These are phyloP conservation scores for Calonectria leucothoes DNA, from an alignment of 2,329 filamentous ascomycete genomes.

Conservation along the genomic window DNA sequence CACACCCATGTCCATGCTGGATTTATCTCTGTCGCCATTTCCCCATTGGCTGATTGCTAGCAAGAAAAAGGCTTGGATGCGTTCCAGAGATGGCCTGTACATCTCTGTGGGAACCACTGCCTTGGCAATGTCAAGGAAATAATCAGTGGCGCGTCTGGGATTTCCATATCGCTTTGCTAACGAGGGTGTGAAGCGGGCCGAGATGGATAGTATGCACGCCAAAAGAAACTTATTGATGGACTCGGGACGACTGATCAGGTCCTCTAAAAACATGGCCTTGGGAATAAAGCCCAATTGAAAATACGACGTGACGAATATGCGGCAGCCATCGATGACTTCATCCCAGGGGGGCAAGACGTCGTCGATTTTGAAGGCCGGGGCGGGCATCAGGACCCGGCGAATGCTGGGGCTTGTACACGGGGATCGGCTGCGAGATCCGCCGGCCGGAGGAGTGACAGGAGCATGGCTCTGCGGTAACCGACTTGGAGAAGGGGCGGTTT, in stretches of 20 bases:
- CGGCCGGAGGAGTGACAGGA: background rate
- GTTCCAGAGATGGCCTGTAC: conserved; percentile 43
- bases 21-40: conserved; percentile 45
- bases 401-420: background rate
- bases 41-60: conserved; percentile 49
- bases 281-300: conserved; percentile 49
- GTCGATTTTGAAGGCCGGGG: conserved; percentile 8
- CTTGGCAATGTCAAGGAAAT: conserved; percentile 42
- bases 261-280: conserved; percentile 45
- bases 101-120: conserved; percentile 42
- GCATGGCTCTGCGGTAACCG: background rate
- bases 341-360: conserved; percentile 36
- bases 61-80: conserved; percentile 47
- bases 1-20: conserved; percentile 51
- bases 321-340: conserved; percentile 44
- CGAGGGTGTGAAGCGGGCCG: conserved; percentile 45
- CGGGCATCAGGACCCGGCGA: background rate
- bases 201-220: conserved; percentile 44
- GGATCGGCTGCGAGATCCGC: background rate
- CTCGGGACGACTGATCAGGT: conserved; percentile 31
- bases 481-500: background rate
- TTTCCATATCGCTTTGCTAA: conserved; percentile 40
- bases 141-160: conserved; percentile 38
- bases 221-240: conserved; percentile 45
- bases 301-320: conserved; percentile 43